Percentiles rank a stretch among this genome's conserved stretches.
Conservation (phyloP, 805 yeast species). For the Zygotorulaspora florentina region DNA sequence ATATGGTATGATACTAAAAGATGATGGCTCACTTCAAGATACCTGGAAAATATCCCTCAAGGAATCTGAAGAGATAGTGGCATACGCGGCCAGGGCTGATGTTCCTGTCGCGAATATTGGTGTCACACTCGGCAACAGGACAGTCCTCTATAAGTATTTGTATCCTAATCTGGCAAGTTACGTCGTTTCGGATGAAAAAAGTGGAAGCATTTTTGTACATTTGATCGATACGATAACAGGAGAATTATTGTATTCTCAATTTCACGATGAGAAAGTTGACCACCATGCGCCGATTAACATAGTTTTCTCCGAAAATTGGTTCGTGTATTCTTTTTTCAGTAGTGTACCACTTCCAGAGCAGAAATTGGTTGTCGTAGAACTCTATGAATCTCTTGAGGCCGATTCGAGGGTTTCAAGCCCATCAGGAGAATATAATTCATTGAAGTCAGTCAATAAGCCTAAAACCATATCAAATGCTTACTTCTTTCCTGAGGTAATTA, state of each 20-base stretch:
- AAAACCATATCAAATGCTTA: constrained; percentile 53
- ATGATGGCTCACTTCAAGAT: constrained; percentile 17
- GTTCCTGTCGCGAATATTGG: constrained; percentile 59
- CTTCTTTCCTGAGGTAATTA: constrained; percentile 56
- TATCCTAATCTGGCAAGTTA: constrained; percentile 63
- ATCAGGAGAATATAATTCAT: constrained; percentile 12
- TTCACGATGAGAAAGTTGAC: constrained; percentile 42
- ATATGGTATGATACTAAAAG: constrained; percentile 27
- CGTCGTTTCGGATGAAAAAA: constrained; percentile 38
- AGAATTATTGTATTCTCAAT: constrained; percentile 44
- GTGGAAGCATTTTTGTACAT: constrained; percentile 41
- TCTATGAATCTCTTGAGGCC: constrained; percentile 64
- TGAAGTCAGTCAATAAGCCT: constrained; percentile 38
- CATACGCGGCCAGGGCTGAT: constrained; percentile 38
- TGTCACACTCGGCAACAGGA: constrained; percentile 59
- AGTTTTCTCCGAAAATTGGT: constrained; percentile 78
- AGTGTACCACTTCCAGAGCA: constrained; percentile 46
- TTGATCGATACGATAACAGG: constrained; percentile 73
- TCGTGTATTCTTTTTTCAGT: constrained; percentile 62
- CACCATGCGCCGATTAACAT: constrained; percentile 45
- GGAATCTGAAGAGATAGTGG: constrained; percentile 38
- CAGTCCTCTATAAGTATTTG: constrained; percentile 78
- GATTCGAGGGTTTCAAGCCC: constrained; percentile 40
- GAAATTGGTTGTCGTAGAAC: constrained; percentile 66
- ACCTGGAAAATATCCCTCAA: constrained; percentile 40